A percentile compares a stretch with the other conserved stretches of the same genome.
Evolutionary conservation across 768 basidiomycete genomes (phyloP).

Genomic region (Auricularia sp.): DNA sequence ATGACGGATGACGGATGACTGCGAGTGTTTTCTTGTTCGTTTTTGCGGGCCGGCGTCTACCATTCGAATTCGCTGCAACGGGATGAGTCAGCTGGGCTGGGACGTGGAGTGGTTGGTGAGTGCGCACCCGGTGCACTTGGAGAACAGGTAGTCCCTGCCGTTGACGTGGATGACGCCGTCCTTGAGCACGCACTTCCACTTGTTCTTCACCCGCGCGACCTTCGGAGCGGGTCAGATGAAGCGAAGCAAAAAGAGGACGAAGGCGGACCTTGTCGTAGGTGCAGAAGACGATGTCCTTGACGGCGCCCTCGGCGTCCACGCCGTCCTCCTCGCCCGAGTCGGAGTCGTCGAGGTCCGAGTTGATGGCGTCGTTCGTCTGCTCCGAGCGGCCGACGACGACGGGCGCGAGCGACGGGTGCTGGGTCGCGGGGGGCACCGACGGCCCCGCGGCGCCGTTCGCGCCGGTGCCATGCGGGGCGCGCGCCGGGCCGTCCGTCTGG

Average conservation of each 20-base stretch:
- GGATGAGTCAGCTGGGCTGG: neutral
- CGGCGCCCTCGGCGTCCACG: slow-evolving; percentile 64
- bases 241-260: slow-evolving; percentile 1
- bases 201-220: slow-evolving; percentile 99
- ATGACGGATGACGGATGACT: no score
- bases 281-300: slow-evolving; percentile 92
- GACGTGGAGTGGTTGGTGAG: neutral
- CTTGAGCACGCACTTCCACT: slow-evolving; percentile 97
- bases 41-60: neutral
- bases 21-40: no score
- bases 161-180: slow-evolving; percentile 97
- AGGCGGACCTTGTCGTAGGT: slow-evolving; percentile 87
- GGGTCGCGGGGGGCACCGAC: slow-evolving; percentile 55
- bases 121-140: slow-evolving; percentile 89
- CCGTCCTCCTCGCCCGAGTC: slow-evolving; percentile 71
- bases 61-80: neutral
- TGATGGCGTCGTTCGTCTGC: slow-evolving; percentile 62
- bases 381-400: neutral
- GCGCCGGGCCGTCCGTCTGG: slow-evolving; percentile 69
- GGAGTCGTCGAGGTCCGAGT: slow-evolving; percentile 92
- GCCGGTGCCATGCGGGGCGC: slow-evolving; percentile 58
- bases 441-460: slow-evolving; percentile 61
- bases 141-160: slow-evolving; percentile 94
- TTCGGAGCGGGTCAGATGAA: slow-evolving; percentile 19
- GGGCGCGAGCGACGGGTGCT: slow-evolving; percentile 9